Evolutionary conservation across 1,284 basidiomycete species (phyloP).

Genomic region (Boletus smithii): DNA sequence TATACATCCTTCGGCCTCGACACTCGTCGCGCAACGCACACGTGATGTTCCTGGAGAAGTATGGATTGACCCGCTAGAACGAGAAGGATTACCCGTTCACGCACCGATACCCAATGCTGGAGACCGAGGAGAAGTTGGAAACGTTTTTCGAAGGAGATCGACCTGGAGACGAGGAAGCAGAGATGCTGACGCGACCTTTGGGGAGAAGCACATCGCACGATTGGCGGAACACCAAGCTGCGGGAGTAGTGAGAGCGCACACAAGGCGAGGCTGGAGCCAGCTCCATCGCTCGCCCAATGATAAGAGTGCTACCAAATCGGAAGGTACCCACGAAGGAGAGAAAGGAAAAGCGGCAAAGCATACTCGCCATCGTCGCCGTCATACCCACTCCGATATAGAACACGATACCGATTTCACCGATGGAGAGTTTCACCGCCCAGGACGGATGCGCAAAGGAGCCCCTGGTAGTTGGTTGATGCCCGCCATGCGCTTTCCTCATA

Average conservation of each 20-base stretch:
- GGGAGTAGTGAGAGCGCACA: conserved; percentile 32
- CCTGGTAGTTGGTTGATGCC: conserved; percentile 21
- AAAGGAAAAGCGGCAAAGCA: conserved; percentile 10
- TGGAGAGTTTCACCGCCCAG: conserved; percentile 7
- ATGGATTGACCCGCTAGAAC: conserved; percentile 43
- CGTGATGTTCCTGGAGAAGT: conserved; percentile 39
- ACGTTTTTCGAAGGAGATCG: conserved; percentile 15
- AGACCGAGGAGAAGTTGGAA: neutral
- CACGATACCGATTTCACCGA: conserved; percentile 4
- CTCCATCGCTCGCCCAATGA: conserved; percentile 11
- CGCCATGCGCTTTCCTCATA: conserved; percentile 3
- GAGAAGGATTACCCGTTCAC: conserved; percentile 40
- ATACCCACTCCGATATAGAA: conserved; percentile 11
- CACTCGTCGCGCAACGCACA: conserved; percentile 25
- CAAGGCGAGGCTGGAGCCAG: conserved; percentile 24
- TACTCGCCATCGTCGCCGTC: conserved; percentile 1
- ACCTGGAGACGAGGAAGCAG: conserved; percentile 13
- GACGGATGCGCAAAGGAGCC: conserved; percentile 17
- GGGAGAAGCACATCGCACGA: conserved; percentile 20
- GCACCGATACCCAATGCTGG: conserved; percentile 6
- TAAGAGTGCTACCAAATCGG: neutral
- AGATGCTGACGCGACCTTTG: neutral
- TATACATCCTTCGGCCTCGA: conserved; percentile 15
- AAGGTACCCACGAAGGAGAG: neutral
- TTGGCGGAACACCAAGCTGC: conserved; percentile 27